phyloP scores from a whole-genome alignment of 2,329 filamentous ascomycete genomes.

The Fusarium scirpi region DNA sequence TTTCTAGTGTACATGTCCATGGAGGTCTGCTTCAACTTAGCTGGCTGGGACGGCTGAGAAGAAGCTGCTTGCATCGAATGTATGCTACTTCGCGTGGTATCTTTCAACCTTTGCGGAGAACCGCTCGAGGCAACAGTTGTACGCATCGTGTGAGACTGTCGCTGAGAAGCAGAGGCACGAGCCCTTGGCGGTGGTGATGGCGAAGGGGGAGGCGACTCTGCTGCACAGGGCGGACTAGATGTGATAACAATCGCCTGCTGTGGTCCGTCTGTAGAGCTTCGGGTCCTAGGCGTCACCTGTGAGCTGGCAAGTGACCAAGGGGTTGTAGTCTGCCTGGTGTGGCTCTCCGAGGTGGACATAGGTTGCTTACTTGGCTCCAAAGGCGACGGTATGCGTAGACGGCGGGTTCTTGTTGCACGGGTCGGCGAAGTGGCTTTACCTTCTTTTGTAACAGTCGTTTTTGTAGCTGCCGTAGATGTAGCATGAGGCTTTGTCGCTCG shows the following conservation, averaged over 20 bases:
- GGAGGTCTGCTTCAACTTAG: slow-evolving; percentile 51
- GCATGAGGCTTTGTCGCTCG: slow-evolving; percentile 53
- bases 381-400: slow-evolving; percentile 44
- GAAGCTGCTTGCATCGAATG: background rate
- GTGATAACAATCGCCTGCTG: slow-evolving; percentile 58
- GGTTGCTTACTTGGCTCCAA: slow-evolving; percentile 54
- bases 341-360: slow-evolving; percentile 41
- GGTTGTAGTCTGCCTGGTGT: slow-evolving; percentile 40
- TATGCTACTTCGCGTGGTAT: background rate
- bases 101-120: slow-evolving; percentile 40
- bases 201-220: slow-evolving; percentile 48
- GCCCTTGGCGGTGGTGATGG: slow-evolving; percentile 38
- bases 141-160: slow-evolving; percentile 45
- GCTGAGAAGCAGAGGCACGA: slow-evolving; percentile 21
- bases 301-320: slow-evolving; percentile 58
- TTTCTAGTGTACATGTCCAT: slow-evolving; percentile 48
- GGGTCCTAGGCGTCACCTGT: slow-evolving; percentile 57
- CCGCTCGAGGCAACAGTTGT: slow-evolving; percentile 39
- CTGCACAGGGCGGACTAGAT: slow-evolving; percentile 56
- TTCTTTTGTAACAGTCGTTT: background rate
- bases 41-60: slow-evolving; percentile 16
- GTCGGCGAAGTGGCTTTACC: slow-evolving; percentile 2
- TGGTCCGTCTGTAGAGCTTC: slow-evolving; percentile 42
- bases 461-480: slow-evolving; percentile 3
- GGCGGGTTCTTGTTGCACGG: slow-evolving; percentile 26